Percentiles rank a stretch among this genome's conserved stretches.
phyloP scores from a whole-genome alignment of 1,139 yeast genomes.

The Lodderomyces orthopsilosis region DNA sequence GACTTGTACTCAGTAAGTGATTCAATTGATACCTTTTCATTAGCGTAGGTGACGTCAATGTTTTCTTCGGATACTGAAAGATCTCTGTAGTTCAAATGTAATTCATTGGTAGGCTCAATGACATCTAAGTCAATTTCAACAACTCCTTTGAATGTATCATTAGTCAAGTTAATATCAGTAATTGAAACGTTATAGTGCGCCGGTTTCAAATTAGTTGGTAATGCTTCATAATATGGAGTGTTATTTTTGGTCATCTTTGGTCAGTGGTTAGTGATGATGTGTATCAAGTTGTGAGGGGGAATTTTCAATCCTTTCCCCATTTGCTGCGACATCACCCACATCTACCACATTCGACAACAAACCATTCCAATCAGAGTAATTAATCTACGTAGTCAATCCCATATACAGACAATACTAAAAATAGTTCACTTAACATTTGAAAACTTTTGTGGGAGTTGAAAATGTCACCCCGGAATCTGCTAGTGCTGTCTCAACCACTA shows the following conservation, averaged over 20 bases:
- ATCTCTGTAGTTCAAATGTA: slow-evolving; percentile 44
- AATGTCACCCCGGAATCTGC: too few species aligned
- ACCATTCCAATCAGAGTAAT: too few species aligned
- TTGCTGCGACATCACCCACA: too few species aligned
- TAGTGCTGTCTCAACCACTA: too few species aligned
- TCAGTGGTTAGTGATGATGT: too few species aligned
- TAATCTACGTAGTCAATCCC: too few species aligned
- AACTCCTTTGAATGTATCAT: slow-evolving; percentile 39
- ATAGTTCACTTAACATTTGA: too few species aligned
- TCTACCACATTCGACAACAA: too few species aligned
- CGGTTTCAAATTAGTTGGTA: slow-evolving; percentile 44
- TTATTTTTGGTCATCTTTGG: background rate
- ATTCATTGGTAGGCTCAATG: slow-evolving; percentile 28
- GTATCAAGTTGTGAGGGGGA: too few species aligned
- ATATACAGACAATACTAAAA: too few species aligned
- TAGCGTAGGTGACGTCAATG: slow-evolving; percentile 11
- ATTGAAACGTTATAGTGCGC: slow-evolving; percentile 42
- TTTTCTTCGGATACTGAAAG: slow-evolving; percentile 22
- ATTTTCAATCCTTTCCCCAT: too few species aligned
- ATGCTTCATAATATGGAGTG: slow-evolving; percentile 37
- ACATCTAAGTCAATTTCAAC: slow-evolving; percentile 40
- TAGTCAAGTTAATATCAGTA: slow-evolving; percentile 30
- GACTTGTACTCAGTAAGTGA: slow-evolving; percentile 20
- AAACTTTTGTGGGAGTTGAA: too few species aligned
- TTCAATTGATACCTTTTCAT: slow-evolving; percentile 12